These are phyloP conservation scores for Zopfia rhizophila DNA, from an alignment of 2,329 filamentous ascomycete species.

Conservation along the genomic window DNA sequence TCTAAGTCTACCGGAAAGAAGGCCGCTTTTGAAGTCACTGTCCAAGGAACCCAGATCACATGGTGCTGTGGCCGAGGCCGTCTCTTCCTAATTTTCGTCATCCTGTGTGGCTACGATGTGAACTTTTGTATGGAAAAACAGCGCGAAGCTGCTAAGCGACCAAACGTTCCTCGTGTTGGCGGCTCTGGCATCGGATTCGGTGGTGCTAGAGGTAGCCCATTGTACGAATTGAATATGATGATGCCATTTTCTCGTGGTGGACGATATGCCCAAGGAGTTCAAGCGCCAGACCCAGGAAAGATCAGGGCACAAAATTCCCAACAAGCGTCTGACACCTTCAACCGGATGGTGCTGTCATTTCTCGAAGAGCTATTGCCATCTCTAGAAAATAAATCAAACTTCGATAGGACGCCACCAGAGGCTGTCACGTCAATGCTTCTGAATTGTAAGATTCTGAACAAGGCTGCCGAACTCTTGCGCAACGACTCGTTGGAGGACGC, in stretches of 20 bases:
- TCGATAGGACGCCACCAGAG: constrained; percentile 43
- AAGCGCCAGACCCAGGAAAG: constrained; percentile 8
- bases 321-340: constrained; percentile 23
- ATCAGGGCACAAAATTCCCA: constrained; percentile 22
- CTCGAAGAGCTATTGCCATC: constrained; percentile 40
- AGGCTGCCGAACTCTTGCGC: constrained; percentile 51
- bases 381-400: constrained; percentile 27
- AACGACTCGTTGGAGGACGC: constrained; percentile 56
- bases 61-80: constrained; percentile 51
- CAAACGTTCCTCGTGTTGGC: not conserved
- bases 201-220: constrained; percentile 4
- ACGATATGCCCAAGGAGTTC: too few relatives aligned
- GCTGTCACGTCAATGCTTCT: constrained; percentile 47
- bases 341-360: constrained; percentile 21
- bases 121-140: constrained; percentile 23
- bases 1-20: constrained; percentile 11
- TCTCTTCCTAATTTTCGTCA: constrained; percentile 48
- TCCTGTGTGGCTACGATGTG: constrained; percentile 52
- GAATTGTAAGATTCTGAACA: constrained; percentile 50
- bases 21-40: not conserved
- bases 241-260: too few relatives aligned
- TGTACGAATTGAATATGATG: too few relatives aligned
- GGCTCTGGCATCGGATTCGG: constrained; percentile 21
- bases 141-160: constrained; percentile 13
- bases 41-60: constrained; percentile 21